Evolutionary conservation across 1,284 basidiomycete species (phyloP).

Genomic region (Cutaneotrichosporon mucoides): DNA sequence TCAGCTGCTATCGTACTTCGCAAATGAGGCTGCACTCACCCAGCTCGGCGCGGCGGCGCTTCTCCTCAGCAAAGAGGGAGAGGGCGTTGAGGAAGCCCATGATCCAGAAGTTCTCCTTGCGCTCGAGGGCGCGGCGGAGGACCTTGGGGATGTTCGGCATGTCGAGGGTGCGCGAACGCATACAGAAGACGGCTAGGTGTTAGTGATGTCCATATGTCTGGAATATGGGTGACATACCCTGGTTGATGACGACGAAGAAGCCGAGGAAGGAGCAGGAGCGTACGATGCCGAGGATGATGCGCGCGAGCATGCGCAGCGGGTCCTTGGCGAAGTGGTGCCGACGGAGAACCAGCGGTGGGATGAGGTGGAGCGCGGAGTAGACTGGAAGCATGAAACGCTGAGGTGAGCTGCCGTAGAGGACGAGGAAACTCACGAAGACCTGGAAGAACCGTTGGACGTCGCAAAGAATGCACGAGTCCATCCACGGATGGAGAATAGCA

Average conservation of each 20-base stretch:
- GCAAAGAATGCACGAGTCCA: conserved; percentile 64
- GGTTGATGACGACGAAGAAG: conserved; percentile 77
- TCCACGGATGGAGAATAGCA: conserved; percentile 61
- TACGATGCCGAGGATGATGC: conserved; percentile 67
- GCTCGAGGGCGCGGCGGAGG: conserved; percentile 58
- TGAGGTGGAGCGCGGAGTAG: conserved; percentile 85
- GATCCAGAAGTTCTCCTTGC: conserved; percentile 68
- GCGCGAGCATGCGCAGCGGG: conserved; percentile 62
- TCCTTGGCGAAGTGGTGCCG: conserved; percentile 51
- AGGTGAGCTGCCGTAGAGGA: conserved; percentile 8
- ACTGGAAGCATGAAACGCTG: conserved; percentile 65
- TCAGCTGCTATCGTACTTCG: background rate
- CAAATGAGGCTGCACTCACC: conserved; percentile 18
- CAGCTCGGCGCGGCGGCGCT: conserved; percentile 48
- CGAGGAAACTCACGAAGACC: conserved; percentile 55
- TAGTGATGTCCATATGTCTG: background rate
- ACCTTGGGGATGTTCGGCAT: conserved; percentile 49
- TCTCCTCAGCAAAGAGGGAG: conserved; percentile 82
- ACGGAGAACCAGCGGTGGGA: conserved; percentile 78
- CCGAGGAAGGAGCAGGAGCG: conserved; percentile 87
- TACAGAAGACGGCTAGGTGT: conserved; percentile 58
- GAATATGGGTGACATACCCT: conserved; percentile 55
- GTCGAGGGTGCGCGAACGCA: conserved; percentile 51
- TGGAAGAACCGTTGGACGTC: conserved; percentile 70
- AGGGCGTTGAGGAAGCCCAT: conserved; percentile 72